phyloP scores from a whole-genome alignment of 1,139 yeast species.

The Blastobotrys capitulatus region DNA sequence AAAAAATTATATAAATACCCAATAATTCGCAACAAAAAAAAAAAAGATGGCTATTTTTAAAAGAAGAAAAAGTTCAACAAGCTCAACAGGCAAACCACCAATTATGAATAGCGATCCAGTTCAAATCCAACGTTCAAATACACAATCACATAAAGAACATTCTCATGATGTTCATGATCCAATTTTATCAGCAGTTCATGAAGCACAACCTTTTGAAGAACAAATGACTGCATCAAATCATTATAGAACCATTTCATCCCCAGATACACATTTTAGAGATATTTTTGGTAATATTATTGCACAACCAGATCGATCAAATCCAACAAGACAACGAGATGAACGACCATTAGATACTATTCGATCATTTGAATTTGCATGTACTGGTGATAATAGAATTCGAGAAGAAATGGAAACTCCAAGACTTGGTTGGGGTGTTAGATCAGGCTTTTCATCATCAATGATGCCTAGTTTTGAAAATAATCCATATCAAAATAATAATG shows the following conservation, averaged over 20 bases:
- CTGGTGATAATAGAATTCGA: slow-evolving; percentile 73
- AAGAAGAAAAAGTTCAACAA: slow-evolving; percentile 13
- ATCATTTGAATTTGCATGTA: slow-evolving; percentile 84
- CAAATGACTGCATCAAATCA: slow-evolving; percentile 39
- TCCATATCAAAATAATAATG: slow-evolving; percentile 35
- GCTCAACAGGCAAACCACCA: not conserved
- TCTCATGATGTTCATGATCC: slow-evolving; percentile 67
- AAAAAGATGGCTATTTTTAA: slow-evolving; percentile 22
- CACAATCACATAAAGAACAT: slow-evolving; percentile 19
- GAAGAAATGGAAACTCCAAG: slow-evolving; percentile 74
- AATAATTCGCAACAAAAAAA: not conserved
- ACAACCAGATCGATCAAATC: slow-evolving; percentile 82
- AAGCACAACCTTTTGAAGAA: slow-evolving; percentile 92
- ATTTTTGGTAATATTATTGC: slow-evolving; percentile 74
- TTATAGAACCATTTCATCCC: slow-evolving; percentile 40
- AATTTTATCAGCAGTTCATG: slow-evolving; percentile 82
- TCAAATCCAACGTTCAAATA: slow-evolving; percentile 15
- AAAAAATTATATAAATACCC: not conserved
- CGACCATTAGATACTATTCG: slow-evolving; percentile 94
- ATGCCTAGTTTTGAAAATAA: slow-evolving; percentile 35
- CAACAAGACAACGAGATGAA: slow-evolving; percentile 87
- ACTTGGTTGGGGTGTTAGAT: slow-evolving; percentile 73
- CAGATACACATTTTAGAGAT: slow-evolving; percentile 52
- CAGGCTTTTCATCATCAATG: slow-evolving; percentile 41
- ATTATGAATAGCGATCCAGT: slow-evolving; percentile 18